Evolutionary conservation across 805 yeast species (phyloP).

Genomic region (Candida wancherniae): DNA sequence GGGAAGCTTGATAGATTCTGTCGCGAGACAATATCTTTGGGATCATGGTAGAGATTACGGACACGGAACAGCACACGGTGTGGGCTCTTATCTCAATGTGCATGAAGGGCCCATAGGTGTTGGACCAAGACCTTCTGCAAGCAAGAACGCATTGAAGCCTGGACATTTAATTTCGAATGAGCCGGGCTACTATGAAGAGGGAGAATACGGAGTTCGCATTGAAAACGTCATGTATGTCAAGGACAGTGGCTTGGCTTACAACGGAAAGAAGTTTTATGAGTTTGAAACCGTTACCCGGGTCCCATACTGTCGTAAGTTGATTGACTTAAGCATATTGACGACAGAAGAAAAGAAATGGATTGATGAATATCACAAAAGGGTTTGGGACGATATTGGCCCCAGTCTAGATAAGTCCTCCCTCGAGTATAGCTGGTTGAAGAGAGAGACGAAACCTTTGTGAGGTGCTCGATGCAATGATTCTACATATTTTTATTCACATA

Average conservation of each 20-base stretch:
- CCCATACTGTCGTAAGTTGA: conserved; percentile 77
- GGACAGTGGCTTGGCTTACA: conserved; percentile 39
- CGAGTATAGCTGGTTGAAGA: conserved; percentile 46
- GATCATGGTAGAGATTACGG: conserved; percentile 51
- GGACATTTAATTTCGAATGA: conserved; percentile 58
- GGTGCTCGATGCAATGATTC: not conserved
- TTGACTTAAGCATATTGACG: conserved; percentile 54
- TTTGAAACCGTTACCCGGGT: conserved; percentile 83
- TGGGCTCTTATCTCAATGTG: conserved; percentile 56
- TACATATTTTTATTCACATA: too few relatives aligned
- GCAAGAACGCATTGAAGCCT: conserved; percentile 38
- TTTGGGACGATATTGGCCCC: conserved; percentile 47
- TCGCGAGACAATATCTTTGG: conserved; percentile 60
- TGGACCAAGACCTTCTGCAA: conserved; percentile 49
- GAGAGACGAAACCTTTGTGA: conserved; percentile 36
- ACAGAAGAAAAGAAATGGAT: conserved; percentile 63
- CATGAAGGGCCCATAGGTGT: conserved; percentile 65
- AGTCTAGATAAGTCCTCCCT: conserved; percentile 34
- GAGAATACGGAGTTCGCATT: conserved; percentile 56
- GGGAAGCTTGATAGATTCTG: conserved; percentile 50
- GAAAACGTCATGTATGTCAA: conserved; percentile 46
- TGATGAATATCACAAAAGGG: conserved; percentile 56
- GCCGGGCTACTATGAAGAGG: conserved; percentile 60
- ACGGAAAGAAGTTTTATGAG: conserved; percentile 53
- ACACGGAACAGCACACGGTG: conserved; percentile 65